Evolutionary conservation across 371 early-diverging fungal genomes (phyloP), one percentile per base, ranked within the genome.

Genomic region (Syncephalastrum monosporum): DNA sequence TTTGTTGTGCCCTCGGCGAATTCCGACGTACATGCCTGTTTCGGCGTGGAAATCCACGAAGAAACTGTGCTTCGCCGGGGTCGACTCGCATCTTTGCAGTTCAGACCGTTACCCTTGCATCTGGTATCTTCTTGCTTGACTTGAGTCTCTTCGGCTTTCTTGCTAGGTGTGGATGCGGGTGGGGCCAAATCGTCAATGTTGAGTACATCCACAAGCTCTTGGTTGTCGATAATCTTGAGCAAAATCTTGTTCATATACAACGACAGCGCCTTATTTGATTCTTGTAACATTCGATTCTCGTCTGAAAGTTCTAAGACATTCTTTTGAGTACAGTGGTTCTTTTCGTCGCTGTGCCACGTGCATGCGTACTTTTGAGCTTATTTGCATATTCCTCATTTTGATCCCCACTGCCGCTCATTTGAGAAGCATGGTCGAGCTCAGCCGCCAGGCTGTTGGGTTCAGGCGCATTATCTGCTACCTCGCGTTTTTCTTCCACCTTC

Each of bases 241-340:
- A 72, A 60, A 23, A 72, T 65, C 57, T 72, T 72, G 43, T 72
- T 65, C 64, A 72, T 65, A 45, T 72, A 72, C 17, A 68, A 46
- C 16, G 60, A 48, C 14, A 72, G 46, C 16, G 72, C 72, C 52
- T 68, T 65, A 57, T 72, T 72, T 29, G 67, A 65, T 24, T 65
- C 64, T 49, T 65, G 57, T n/a, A 72, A 51, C 14, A 25, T 19
- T 24, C 59, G 50, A 43, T 57, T 60, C 57, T 72, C 72, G 8
- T 64, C 68, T 10, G 56, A 41, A 10, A 69, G 47, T 59, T 61
- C 70, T 69, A 61, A 38, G 15, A 44, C 42, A 45, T 17, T 17
- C 14, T 25, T 25, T 14, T 24, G 24, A 55, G 55, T 46, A 42
- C 46, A 15, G 23, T 15, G 42, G 14, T 17, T 55, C 25, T 29